Conservation (phyloP, 495 filamentous ascomycete species). For the Neurospora sp. region DNA sequence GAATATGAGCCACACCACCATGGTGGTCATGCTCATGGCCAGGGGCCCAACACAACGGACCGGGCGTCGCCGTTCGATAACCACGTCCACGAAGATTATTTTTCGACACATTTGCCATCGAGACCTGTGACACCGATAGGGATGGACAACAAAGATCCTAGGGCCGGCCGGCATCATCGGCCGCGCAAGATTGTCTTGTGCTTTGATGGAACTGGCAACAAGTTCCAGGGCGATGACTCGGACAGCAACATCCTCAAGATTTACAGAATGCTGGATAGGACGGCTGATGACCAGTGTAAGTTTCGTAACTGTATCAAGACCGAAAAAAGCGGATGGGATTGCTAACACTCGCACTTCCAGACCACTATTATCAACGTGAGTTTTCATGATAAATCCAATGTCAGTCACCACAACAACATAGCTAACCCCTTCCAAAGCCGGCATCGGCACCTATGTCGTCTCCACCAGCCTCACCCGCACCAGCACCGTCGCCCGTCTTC, state of each 20-base stretch:
- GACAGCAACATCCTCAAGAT: conserved; percentile 91
- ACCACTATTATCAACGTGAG: conserved; percentile 62
- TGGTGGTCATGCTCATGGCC: not conserved
- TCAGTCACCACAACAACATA: not conserved
- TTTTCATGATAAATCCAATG: not conserved
- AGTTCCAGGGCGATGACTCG: conserved; percentile 67
- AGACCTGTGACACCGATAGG: conserved; percentile 11
- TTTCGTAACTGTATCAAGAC: not conserved
- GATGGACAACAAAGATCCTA: not conserved
- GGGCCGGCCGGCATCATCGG: conserved; percentile 1
- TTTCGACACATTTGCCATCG: conserved; percentile 17
- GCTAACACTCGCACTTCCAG: conserved; percentile 19
- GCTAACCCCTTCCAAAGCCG: conserved; percentile 41
- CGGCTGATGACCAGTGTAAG: conserved; percentile 40
- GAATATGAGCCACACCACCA: not conserved
- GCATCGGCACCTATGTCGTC: conserved; percentile 78
- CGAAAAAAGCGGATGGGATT: too few relatives aligned
- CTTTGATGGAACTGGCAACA: conserved; percentile 86
- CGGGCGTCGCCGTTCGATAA: not conserved
- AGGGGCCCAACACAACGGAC: not conserved
- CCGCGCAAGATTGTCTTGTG: conserved; percentile 58
- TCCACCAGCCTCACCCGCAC: conserved; percentile 58
- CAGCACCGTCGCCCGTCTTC: conserved; percentile 50
- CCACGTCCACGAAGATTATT: conserved; percentile 8
- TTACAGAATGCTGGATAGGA: conserved; percentile 54